These are phyloP conservation scores for Penstemon davidsonii DNA, from an alignment of 257 asterid species.

Conservation along the genomic window DNA sequence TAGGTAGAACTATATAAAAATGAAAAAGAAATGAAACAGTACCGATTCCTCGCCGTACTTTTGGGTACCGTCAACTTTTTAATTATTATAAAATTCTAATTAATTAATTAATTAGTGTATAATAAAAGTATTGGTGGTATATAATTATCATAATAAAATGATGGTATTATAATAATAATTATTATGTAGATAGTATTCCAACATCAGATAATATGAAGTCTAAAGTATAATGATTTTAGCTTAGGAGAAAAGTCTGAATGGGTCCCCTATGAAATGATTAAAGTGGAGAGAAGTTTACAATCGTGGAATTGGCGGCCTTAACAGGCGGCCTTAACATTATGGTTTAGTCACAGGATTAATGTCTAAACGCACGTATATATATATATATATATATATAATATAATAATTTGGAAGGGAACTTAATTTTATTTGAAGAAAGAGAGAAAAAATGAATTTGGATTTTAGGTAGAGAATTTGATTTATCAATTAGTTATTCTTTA, in stretches of 20 bases:
- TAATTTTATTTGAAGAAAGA: neutral
- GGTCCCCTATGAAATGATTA: constrained; percentile 54
- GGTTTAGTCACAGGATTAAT: constrained; percentile 18
- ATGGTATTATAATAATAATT: neutral
- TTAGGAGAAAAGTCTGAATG: constrained; percentile 56
- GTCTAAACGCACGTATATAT: constrained; percentile 1
- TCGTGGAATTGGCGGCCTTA: constrained; percentile 44
- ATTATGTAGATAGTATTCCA: constrained; percentile 23
- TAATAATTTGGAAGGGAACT: neutral
- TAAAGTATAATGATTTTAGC: constrained; percentile 63
- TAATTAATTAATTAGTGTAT: neutral
- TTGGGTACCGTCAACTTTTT: constrained; percentile 37
- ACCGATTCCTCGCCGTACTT: constrained; percentile 47
- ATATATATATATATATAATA: neutral
- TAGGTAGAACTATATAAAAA: constrained; percentile 35
- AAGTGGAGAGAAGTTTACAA: constrained; percentile 38
- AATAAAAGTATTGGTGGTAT: neutral
- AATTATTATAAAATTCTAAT: constrained; percentile 18
- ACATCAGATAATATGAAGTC: constrained; percentile 41
- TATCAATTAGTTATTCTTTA: neutral
- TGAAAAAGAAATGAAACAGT: constrained; percentile 1
- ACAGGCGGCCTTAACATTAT: constrained; percentile 35
- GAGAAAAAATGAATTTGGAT: neutral
- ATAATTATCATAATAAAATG: neutral
- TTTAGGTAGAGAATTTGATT: too few relatives aligned